These are phyloP conservation scores for Alternaria burnsii DNA, from an alignment of 2,329 filamentous ascomycete species.

Conservation along the genomic window DNA sequence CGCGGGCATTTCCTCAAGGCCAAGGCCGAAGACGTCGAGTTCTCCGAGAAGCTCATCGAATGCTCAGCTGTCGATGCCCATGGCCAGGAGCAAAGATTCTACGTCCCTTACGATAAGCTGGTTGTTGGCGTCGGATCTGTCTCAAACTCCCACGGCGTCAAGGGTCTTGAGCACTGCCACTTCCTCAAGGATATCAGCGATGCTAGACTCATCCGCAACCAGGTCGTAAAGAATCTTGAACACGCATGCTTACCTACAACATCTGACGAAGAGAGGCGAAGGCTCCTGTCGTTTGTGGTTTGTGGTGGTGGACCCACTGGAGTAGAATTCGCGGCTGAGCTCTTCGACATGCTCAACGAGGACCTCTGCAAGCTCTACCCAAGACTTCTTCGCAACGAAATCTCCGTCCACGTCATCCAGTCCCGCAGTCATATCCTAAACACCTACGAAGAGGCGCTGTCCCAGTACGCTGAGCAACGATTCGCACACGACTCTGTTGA, in stretches of 20 bases:
- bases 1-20: constrained; percentile 91
- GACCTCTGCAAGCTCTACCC: constrained; percentile 81
- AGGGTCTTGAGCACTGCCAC: constrained; percentile 90
- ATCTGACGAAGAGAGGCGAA: constrained; percentile 82
- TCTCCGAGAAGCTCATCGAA: constrained; percentile 89
- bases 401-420: constrained; percentile 96
- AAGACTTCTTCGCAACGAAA: constrained; percentile 90
- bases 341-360: constrained; percentile 96
- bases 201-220: constrained; percentile 86
- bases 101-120: constrained; percentile 96
- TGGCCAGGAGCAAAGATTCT: constrained; percentile 83
- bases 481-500: constrained; percentile 92
- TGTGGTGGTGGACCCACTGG: constrained; percentile 95
- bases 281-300: constrained; percentile 93
- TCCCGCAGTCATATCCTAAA: constrained; percentile 95
- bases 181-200: constrained; percentile 97
- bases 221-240: constrained; percentile 89
- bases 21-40: constrained; percentile 86
- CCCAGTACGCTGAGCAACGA: constrained; percentile 87
- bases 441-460: constrained; percentile 95
- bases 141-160: constrained; percentile 94
- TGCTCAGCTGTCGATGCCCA: constrained; percentile 74
- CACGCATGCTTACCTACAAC: constrained; percentile 92
- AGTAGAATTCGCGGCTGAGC: constrained; percentile 95
- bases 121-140: constrained; percentile 90